Base-by-base conservation (phyloP, 208 protist genomes). In the Strigomonas galati region DNA sequence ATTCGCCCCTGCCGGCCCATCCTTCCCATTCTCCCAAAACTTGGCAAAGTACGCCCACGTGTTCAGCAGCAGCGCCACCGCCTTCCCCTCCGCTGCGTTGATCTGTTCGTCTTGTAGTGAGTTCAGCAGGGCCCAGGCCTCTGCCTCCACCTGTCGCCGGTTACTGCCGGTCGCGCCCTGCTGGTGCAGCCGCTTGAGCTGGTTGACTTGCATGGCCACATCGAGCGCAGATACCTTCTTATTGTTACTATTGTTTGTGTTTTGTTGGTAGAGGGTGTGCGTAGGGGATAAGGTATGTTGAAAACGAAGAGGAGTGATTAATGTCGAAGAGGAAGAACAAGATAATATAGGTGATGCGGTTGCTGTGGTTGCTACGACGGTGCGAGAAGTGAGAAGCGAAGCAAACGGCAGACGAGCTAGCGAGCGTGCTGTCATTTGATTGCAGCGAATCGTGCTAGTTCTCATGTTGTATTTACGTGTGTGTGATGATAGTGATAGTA, bases 11-110 rank as follows among this genome's bases (percentile, higher is more conserved):
- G 35, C 35, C 4, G 91, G 91, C 0, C 91, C 91, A 31, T 96
- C 87, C 57, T 89, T 89, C 12, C 91, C 91, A 53, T 87, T 87
- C 2, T 85, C 87, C 91, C 91, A 96, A 51, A 77, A 93, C 76
- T 96, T 96, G 2, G 91, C 79, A 69, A 96, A 96, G 73, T 96
- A 94, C 40, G 91, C 87, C 91, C 91, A 96, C n/a, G 83, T 73
- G 65, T 96, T 96, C 23, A 96, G 78, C 76, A 94, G 70, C 61
- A 96, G 68, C 32, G 91, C 84, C 9, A 96, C 85, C 6, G 81
- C 87, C 62, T 94, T 94, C n/a, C 91, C 91, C 31, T 96, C 86
- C 0, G 91, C 85, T n/a, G 63, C 76, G 67, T 93, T 91, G 56
- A 96, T 92, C 48, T 87, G 79, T 21, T 89, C 80, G 67, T 96